A percentile compares a stretch with the other conserved stretches of the same genome.
Evolutionary conservation across 2,329 filamentous ascomycete genomes (phyloP).

Genomic region (Fusarium keratoplasticum): DNA sequence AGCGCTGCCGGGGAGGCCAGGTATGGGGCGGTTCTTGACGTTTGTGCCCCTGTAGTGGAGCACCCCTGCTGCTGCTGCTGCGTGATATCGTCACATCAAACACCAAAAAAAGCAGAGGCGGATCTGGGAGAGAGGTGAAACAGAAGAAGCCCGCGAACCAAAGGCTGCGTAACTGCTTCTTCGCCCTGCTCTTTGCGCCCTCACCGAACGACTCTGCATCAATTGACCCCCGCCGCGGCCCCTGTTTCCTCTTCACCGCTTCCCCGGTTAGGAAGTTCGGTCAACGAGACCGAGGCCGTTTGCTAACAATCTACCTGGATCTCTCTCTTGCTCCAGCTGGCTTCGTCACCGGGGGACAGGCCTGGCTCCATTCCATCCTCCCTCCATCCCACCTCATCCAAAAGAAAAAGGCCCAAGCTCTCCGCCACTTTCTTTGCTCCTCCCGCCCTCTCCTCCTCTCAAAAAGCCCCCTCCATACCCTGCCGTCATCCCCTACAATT

Average conservation of each 20-base stretch:
- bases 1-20: constrained; percentile 10
- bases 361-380: constrained; percentile 38
- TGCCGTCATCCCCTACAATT: constrained; percentile 40
- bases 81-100: constrained; percentile 34
- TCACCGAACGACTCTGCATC: constrained; percentile 30
- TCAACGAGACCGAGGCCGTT: constrained; percentile 21
- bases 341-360: constrained; percentile 22
- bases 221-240: constrained; percentile 26
- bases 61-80: constrained; percentile 7
- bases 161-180: constrained; percentile 7
- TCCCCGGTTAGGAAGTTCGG: constrained; percentile 12
- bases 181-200: constrained; percentile 6
- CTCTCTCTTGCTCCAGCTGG: not conserved
- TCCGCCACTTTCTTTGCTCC: constrained; percentile 39
- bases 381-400: not conserved
- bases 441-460: constrained; percentile 30
- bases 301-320: not conserved
- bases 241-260: constrained; percentile 27
- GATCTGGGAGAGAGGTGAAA: constrained; percentile 13
- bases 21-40: constrained; percentile 17
- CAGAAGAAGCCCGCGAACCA: constrained; percentile 3
- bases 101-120: constrained; percentile 16
- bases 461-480: constrained; percentile 22
- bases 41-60: constrained; percentile 17
- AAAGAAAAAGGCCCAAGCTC: constrained; percentile 36